Evolutionary conservation across 768 basidiomycete species (phyloP), one percentile per base, ranked within the genome.

Genomic region (Tylopilus felleus): DNA sequence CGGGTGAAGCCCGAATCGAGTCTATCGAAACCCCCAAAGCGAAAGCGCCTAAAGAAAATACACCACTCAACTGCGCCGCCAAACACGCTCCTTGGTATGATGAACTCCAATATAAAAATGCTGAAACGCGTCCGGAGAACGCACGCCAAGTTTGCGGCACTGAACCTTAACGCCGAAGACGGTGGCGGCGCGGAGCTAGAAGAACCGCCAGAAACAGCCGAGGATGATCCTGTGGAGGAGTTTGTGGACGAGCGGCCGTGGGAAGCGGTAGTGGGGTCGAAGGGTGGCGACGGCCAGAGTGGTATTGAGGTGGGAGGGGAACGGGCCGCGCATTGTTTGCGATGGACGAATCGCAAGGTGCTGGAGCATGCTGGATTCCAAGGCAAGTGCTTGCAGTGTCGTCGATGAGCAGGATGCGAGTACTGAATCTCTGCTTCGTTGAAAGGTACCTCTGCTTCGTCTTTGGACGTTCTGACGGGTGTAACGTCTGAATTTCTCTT

Each of bases 281-380:
- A 58, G 49, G 29, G 38, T 27, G 8, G 50, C 4, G 59, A 60
- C 12, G n/a, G 45, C 2, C 54, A 56, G 41, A 13, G 7, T 41
- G 65, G 75, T 12, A 60, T 80, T 39, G 87, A 86, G 52, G 67
- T 90, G 25, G 88, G 85, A 1, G 78, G 78, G 54, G 71, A 75
- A 52, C 83, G 77, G 53, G 84, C 86, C 8, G 70, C 73, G 41
- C 78, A 83, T 51, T 94, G 86, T 72, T 64, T 87, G 63, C 74
- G 77, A 60, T 92, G 85, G 90, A 81, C 83, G 79, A 76, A 80
- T 22, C 73, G 74, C 49, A 93, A 90, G 73, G 77, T 96, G 47
- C 64, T 97, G 62, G 93, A 96, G 61, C 95, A 97, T 75, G 78
- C 80, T 45, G 94, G 94, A 2, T 97, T 97, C 64, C 95, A 97